Evolutionary conservation across 2,329 filamentous ascomycete genomes (phyloP), one percentile per base, ranked within the genome.

Genomic region (Colletotrichum lentis): DNA sequence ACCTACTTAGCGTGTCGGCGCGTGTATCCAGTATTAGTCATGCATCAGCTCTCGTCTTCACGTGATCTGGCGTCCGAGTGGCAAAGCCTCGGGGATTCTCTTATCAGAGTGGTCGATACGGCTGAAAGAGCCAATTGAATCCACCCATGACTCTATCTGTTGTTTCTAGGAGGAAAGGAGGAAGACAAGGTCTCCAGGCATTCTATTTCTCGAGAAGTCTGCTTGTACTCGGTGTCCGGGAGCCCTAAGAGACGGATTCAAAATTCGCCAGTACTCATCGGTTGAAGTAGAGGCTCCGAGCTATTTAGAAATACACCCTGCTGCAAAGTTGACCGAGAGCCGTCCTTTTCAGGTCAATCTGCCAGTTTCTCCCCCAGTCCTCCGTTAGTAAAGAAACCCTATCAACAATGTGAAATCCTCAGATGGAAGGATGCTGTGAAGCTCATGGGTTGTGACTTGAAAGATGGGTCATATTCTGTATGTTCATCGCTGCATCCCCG

Each of bases 61-160:
- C 69, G 69, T 71, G 69, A 65, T 41, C 54, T 68, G 69, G 69
- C 57, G 67, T 63, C n/a, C 27, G 4, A 12, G 3, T 5, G 24
- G 44, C 47, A 37, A n/a, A 35, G 31, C n/a, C 31, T 35, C 24
- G n/a, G 43, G 22, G 6, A 11, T 3, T n/a, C 20, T 8, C 35
- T 31, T 50, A 24, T 50, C 44, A 14, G 22, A 39, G 39, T 16
- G n/a, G 7, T 27, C 43, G 12, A 59, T 35, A 50, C 20, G 27
- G 24, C 16, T 41, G 27, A n/a, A 39, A 24, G 4, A 16, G 18
- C 44, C 46, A 60, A 50, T 49, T 10, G n/a, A 37, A 59, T 18
- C 7, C n/a, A 44, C 39, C 22, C 27, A 50, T 16, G n/a, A 8
- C 2, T 22, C 20, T 54, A 16, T 20, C 35, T 22, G 10, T 18